phyloP scores from a whole-genome alignment of 2,329 filamentous ascomycete genomes.

The Penicillium sp. region DNA sequence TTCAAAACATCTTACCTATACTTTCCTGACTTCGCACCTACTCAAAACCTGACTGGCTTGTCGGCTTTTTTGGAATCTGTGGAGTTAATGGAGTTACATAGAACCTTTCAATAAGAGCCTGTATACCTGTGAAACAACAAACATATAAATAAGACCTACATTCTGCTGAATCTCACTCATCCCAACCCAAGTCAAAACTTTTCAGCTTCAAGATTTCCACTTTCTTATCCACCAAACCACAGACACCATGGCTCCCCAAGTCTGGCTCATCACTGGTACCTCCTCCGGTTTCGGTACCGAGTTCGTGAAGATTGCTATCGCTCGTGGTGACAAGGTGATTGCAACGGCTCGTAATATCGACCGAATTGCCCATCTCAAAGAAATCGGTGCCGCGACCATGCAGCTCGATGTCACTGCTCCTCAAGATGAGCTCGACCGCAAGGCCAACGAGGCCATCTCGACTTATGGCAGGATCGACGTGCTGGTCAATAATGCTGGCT shows the following conservation, averaged over 20 bases:
- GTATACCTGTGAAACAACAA: background rate
- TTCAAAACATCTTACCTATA: no score
- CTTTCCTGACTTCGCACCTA: no score
- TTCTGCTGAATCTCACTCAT: background rate
- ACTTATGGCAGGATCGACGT: conserved; percentile 11
- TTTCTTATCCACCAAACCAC: background rate
- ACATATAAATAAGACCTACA: background rate
- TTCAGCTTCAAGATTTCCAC: background rate
- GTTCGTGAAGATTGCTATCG: conserved; percentile 24
- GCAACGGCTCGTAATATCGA: conserved; percentile 31
- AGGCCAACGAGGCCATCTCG: conserved; percentile 5
- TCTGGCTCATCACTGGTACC: conserved; percentile 37
- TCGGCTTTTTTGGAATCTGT: background rate
- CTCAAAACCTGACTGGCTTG: background rate
- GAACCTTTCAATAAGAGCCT: background rate
- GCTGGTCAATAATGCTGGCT: conserved; percentile 12
- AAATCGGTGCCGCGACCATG: conserved; percentile 4
- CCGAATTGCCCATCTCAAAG: conserved; percentile 19
- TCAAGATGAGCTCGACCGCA: conserved; percentile 6
- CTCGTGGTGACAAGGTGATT: conserved; percentile 33
- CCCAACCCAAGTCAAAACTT: background rate
- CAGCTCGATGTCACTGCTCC: conserved; percentile 9
- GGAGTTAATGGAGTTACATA: background rate
- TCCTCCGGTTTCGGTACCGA: conserved; percentile 33
- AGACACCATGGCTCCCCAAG: conserved; percentile 9